A percentile compares a stretch with the other conserved stretches of the same genome.
These are phyloP conservation scores for Uronychia setigera DNA, from an alignment of 73 alveolate species.

Conservation along the genomic window DNA sequence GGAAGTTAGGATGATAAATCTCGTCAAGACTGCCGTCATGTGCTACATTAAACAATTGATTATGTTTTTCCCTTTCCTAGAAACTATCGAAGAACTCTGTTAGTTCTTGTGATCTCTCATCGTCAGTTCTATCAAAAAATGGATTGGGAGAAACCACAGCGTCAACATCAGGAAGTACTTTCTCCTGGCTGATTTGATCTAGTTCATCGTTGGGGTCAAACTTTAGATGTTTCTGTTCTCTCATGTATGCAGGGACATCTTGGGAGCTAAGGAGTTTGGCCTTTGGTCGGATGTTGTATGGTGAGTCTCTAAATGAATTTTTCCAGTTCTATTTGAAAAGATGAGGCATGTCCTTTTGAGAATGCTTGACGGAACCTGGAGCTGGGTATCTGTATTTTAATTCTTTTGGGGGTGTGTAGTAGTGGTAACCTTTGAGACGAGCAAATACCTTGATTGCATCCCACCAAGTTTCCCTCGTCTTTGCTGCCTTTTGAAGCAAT, in stretches of 20 bases:
- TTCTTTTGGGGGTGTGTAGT: conserved; percentile 63
- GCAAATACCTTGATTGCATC: conserved; percentile 49
- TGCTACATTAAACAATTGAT: conserved; percentile 4
- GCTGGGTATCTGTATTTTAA: conserved; percentile 76
- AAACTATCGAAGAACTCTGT: not conserved
- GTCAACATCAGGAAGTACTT: not conserved
- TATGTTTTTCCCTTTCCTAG: not conserved
- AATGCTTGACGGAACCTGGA: conserved; percentile 56
- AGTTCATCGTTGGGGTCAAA: conserved; percentile 13
- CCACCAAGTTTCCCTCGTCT: conserved; percentile 60
- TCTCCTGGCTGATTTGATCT: not conserved
- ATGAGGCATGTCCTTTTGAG: conserved; percentile 37
- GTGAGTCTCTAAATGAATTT: conserved; percentile 57
- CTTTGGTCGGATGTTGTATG: conserved; percentile 37
- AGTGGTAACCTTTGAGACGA: conserved; percentile 58
- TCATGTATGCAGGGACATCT: not conserved
- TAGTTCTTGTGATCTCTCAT: not conserved
- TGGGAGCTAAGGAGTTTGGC: not conserved
- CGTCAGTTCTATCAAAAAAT: not conserved
- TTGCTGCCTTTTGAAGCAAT: conserved; percentile 22
- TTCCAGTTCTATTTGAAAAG: conserved; percentile 59
- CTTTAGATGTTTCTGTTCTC: not conserved
- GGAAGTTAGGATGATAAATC: conserved; percentile 26
- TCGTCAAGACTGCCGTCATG: conserved; percentile 25
- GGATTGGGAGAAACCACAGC: not conserved